These are phyloP conservation scores for Sporobolomyces pararoseus DNA, from an alignment of 768 basidiomycete genomes.

Conservation along the genomic window DNA sequence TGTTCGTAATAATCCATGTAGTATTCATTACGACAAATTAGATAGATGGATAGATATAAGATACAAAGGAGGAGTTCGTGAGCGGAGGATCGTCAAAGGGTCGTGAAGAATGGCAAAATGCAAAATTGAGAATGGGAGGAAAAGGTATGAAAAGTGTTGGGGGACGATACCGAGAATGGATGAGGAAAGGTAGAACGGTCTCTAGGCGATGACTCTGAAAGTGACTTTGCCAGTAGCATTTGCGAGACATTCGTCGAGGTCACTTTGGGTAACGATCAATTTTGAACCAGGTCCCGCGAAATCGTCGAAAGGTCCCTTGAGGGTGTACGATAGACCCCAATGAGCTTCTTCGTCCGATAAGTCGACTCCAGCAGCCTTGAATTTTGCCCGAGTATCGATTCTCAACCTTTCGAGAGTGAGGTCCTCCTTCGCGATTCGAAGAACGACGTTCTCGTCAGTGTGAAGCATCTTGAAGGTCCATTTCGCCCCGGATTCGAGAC, in stretches of 20 bases:
- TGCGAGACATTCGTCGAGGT: slow-evolving; percentile 15
- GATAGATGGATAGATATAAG: too few species aligned
- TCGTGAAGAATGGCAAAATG: too few species aligned
- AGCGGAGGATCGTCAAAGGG: too few species aligned
- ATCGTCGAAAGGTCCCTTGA: neutral
- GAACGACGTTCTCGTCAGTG: slow-evolving; percentile 23
- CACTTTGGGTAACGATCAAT: slow-evolving; percentile 15
- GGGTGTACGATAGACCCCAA: slow-evolving; percentile 17
- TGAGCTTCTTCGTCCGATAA: slow-evolving; percentile 3
- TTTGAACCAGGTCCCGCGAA: neutral
- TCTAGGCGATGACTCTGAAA: slow-evolving; percentile 22
- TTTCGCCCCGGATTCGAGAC: neutral
- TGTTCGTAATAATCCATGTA: too few species aligned
- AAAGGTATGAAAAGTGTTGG: too few species aligned
- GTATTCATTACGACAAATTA: too few species aligned
- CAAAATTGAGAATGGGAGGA: too few species aligned
- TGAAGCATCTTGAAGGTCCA: slow-evolving; percentile 37
- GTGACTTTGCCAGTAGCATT: slow-evolving; percentile 14
- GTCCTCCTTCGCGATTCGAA: slow-evolving; percentile 14
- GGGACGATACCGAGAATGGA: too few species aligned
- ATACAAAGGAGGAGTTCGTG: too few species aligned
- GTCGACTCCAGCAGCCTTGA: slow-evolving; percentile 15
- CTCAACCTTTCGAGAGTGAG: slow-evolving; percentile 15
- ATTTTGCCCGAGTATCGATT: slow-evolving; percentile 16
- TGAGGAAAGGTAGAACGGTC: neutral